phyloP scores from a whole-genome alignment of 2,329 filamentous ascomycete genomes.

The Colletotrichum abscissum region DNA sequence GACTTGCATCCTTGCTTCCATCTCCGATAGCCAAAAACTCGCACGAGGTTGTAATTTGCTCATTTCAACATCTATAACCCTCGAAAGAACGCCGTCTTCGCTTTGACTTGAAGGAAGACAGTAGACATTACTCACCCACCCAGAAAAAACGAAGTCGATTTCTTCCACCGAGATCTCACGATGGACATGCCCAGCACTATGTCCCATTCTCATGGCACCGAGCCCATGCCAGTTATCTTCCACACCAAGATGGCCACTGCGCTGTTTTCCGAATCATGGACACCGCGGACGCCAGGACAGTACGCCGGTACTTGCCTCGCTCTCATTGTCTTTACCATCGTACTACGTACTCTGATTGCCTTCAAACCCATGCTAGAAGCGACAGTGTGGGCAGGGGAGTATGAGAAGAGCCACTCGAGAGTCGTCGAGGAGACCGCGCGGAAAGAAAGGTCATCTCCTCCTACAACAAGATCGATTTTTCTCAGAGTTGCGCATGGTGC shows the following conservation, averaged over 20 bases:
- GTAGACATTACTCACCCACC: neutral
- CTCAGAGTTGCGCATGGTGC: neutral
- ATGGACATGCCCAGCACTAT: neutral
- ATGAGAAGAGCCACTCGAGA: neutral
- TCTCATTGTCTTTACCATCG: neutral
- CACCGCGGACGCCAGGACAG: neutral
- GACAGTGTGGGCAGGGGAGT: neutral
- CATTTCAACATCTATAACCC: neutral
- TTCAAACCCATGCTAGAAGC: slow-evolving; percentile 16
- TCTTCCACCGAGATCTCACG: neutral
- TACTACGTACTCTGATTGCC: slow-evolving; percentile 22
- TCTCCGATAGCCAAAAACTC: too few relatives aligned
- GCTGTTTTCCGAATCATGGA: slow-evolving; percentile 8
- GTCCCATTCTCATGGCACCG: neutral
- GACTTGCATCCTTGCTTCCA: neutral
- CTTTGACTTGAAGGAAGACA: neutral
- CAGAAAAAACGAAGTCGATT: neutral
- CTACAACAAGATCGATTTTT: neutral
- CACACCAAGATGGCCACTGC: slow-evolving; percentile 16
- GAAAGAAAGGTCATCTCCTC: neutral
- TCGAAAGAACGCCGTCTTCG: neutral
- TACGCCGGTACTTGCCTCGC: slow-evolving; percentile 22
- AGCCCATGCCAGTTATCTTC: slow-evolving; percentile 23
- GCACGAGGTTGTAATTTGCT: neutral
- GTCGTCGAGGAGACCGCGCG: neutral